These are phyloP conservation scores for Lepiota brunneoincarnata DNA, from an alignment of 768 basidiomycete species.

Conservation along the genomic window DNA sequence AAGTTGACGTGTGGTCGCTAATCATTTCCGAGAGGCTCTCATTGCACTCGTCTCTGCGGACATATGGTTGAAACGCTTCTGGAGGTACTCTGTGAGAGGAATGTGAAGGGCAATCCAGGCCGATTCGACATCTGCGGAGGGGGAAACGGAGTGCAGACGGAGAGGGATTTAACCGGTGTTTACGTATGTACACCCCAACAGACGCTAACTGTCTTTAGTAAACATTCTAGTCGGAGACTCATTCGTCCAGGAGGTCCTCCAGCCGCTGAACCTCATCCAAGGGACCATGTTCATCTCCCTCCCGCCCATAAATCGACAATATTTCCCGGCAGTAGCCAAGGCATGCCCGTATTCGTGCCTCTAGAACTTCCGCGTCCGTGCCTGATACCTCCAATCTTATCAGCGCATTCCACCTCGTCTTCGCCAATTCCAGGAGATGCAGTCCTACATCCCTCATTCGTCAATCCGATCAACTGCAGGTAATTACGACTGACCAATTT, in stretches of 20 bases:
- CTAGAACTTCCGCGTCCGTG: slow-evolving; percentile 19
- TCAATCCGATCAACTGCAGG: background rate
- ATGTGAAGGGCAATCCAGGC: too few relatives aligned
- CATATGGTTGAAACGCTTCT: background rate
- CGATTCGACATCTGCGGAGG: too few relatives aligned
- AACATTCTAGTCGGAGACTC: background rate
- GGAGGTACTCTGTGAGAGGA: too few relatives aligned
- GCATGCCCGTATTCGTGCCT: slow-evolving; percentile 30
- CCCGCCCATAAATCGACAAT: slow-evolving; percentile 48
- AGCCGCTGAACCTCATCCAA: slow-evolving; percentile 49
- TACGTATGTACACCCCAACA: background rate
- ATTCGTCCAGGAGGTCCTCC: slow-evolving; percentile 33
- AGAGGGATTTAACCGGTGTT: background rate
- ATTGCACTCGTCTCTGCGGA: background rate
- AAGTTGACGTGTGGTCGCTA: background rate
- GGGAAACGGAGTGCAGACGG: background rate
- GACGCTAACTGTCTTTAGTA: background rate
- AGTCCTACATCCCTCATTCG: slow-evolving; percentile 46
- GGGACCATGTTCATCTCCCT: slow-evolving; percentile 65
- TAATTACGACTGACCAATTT: slow-evolving; percentile 56
- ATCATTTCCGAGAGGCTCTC: too few relatives aligned
- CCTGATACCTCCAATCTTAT: slow-evolving; percentile 28
- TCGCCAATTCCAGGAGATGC: slow-evolving; percentile 73
- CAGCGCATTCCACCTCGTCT: slow-evolving; percentile 72
- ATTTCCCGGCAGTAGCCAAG: slow-evolving; percentile 39